These are phyloP conservation scores for Batkoa obscura DNA, from an alignment of 371 early-diverging fungal genomes.

Conservation along the genomic window DNA sequence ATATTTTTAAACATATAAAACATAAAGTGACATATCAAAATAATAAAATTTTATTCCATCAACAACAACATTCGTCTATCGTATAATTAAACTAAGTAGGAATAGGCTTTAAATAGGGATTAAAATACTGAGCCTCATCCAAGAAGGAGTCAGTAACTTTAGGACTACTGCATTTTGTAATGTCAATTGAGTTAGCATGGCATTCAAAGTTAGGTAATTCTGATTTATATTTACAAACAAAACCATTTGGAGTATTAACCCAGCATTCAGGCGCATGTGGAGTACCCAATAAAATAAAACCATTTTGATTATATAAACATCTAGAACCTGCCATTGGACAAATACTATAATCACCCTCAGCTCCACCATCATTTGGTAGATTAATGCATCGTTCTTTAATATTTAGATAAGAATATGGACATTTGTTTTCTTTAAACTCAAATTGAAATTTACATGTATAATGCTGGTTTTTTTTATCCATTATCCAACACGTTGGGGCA, in stretches of 20 bases:
- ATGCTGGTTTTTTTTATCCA: neutral
- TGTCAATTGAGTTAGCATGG: neutral
- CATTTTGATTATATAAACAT: neutral
- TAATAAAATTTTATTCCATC: too few relatives aligned
- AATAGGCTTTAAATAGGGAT: too few relatives aligned
- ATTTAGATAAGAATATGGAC: neutral
- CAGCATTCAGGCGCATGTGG: neutral
- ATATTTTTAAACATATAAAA: too few relatives aligned
- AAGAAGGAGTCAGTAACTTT: too few relatives aligned
- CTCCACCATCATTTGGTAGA: neutral
- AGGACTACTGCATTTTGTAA: neutral
- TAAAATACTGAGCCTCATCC: too few relatives aligned
- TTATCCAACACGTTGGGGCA: neutral
- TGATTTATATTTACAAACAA: neutral
- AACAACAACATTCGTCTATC: too few relatives aligned
- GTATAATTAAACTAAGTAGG: too few relatives aligned
- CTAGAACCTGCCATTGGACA: neutral
- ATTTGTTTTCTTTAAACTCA: neutral
- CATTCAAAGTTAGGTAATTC: neutral
- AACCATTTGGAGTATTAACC: neutral
- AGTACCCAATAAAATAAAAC: neutral
- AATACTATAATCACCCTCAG: neutral
- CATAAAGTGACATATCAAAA: too few relatives aligned
- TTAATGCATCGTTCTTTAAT: neutral
- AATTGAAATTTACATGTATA: neutral